Evolutionary conservation across 805 yeast genomes (phyloP), one percentile per base, ranked within the genome.

Genomic region (Candida tallmaniae): DNA sequence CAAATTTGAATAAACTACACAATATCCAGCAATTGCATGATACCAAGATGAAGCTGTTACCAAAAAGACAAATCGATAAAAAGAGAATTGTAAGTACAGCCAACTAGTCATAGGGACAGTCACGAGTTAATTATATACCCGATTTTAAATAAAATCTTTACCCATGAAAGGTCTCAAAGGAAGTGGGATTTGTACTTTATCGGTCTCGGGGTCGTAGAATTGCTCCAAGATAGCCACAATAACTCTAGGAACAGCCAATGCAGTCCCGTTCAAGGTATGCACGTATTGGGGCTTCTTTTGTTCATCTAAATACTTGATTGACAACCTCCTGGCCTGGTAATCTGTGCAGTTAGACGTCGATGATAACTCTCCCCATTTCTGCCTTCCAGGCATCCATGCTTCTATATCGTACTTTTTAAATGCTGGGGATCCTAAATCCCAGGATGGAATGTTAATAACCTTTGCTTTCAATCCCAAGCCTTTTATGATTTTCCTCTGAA

Each of bases 381-480:
- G 89, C 48, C 96, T 74, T 2, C 97, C 97, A 0, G 97, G 97
- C 97, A 93, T 90, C 88, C 95, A 86, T 0, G 89, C 96, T 59
- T 93, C 98, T 38, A 89, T 85, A 48, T 93, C 98, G 53, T 79
- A 86, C 55, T 93, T 93, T 51, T 83, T 80, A 58, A 71, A 77
- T 0, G 97, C 97, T 1, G 98, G 96, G 0, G 95, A 81, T 0
- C 98, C 98, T 34, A 93, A 62, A 54, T 93, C 98, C 42, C 83
- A 77, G 17, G 81, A 78, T 0, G 97, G 97, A 88, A 93, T 87
- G 41, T 83, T 76, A 18, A 93, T 63, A 16, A 90, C 83, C 42
- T 87, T 77, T 2, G 96, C 94, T 14, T 76, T 69, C 3, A 93
- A 62, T 0, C 95, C 97, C 11, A 93, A 63, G 2, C 77, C 78